Percentiles rank a stretch among this genome's conserved stretches.
phyloP scores from a whole-genome alignment of 1,284 basidiomycete genomes.

The Puccinia novopanici region DNA sequence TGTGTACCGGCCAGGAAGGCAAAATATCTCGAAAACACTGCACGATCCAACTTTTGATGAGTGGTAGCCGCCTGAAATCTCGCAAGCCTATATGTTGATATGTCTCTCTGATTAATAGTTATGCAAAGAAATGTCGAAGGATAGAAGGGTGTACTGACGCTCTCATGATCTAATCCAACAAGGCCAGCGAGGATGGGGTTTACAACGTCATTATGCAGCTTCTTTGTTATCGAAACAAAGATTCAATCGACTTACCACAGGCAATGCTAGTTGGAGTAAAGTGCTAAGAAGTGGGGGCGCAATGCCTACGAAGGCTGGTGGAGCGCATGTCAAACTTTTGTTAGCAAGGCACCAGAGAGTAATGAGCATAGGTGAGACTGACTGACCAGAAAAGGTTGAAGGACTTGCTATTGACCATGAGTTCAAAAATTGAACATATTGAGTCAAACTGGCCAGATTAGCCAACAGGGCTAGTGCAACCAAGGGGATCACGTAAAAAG shows the following conservation, averaged over 20 bases:
- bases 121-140: conserved; percentile 14
- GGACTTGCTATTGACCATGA: conserved; percentile 48
- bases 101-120: background rate
- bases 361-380: background rate
- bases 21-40: conserved; percentile 85
- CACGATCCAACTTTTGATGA: conserved; percentile 78
- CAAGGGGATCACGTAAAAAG: conserved; percentile 87
- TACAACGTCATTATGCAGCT: conserved; percentile 63
- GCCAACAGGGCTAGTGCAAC: conserved; percentile 77
- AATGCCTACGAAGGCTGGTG: conserved; percentile 31
- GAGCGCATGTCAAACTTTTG: background rate
- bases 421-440: conserved; percentile 62
- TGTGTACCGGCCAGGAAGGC: conserved; percentile 87
- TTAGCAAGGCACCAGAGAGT: background rate
- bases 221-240: conserved; percentile 53
- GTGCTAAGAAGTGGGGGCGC: conserved; percentile 46
- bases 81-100: conserved; percentile 14
- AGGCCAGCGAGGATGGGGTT: conserved; percentile 55
- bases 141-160: conserved; percentile 58
- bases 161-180: conserved; percentile 34
- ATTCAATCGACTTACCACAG: conserved; percentile 15
- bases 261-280: conserved; percentile 44
- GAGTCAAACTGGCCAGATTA: conserved; percentile 67
- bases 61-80: conserved; percentile 60
- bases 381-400: conserved; percentile 41